Conservation (phyloP, 139 green algal species). For the Chlorella sp. region DNA sequence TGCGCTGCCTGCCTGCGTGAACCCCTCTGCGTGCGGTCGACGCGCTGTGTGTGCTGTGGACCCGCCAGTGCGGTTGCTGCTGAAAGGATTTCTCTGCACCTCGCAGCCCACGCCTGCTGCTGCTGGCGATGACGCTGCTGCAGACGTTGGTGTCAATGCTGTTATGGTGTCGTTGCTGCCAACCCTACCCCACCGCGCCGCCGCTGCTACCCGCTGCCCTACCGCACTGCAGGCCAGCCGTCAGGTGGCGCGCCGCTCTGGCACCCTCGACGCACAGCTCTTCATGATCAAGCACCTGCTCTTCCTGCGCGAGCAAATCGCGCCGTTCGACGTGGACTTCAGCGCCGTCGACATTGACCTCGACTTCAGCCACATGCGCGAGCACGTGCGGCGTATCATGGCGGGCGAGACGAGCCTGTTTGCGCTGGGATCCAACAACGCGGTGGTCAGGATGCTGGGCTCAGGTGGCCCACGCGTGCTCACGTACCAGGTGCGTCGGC, state of each 20-base stretch:
- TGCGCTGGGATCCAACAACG: slow-evolving; percentile 61
- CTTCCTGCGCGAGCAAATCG: slow-evolving; percentile 82
- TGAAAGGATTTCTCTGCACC: too few species aligned
- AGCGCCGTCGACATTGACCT: slow-evolving; percentile 72
- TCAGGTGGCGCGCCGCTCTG: slow-evolving; percentile 18
- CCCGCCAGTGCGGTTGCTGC: too few species aligned
- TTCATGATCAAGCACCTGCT: slow-evolving; percentile 94
- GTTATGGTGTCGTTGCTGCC: too few species aligned
- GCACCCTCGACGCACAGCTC: slow-evolving; percentile 75
- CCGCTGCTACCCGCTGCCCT: too few species aligned
- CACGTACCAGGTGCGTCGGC: slow-evolving; percentile 36
- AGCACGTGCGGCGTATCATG: slow-evolving; percentile 79
- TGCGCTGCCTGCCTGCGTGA: too few species aligned
- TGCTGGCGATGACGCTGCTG: too few species aligned
- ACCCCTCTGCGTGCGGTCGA: too few species aligned
- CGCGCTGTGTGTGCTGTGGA: too few species aligned
- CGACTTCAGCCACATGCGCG: slow-evolving; percentile 89
- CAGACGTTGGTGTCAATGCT: too few species aligned
- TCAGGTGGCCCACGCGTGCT: slow-evolving; percentile 59
- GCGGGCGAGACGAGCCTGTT: slow-evolving; percentile 80
- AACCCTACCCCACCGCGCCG: too few species aligned
- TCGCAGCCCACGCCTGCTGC: too few species aligned
- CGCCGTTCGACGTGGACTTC: slow-evolving; percentile 86
- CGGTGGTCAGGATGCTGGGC: slow-evolving; percentile 73
- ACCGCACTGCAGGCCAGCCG: slow-evolving; percentile 39